Percentiles rank a stretch among this genome's conserved stretches.
These are phyloP conservation scores for Miamiensis avidus DNA, from an alignment of 169 alveolate species.

Conservation along the genomic window DNA sequence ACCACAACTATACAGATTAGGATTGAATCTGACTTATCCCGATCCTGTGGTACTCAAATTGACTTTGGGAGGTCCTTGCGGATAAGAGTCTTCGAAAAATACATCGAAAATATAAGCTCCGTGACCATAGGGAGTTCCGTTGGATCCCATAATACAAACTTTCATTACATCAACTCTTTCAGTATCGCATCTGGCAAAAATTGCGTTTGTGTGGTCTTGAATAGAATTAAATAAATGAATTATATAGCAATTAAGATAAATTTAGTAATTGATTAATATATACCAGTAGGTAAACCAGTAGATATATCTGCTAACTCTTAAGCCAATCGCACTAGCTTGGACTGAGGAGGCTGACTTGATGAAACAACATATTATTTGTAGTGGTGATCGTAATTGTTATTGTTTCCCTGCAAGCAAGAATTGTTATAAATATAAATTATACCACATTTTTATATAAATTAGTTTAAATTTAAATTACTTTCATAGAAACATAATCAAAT, in stretches of 20 bases:
- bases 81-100: slow-evolving; percentile 82
- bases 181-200: slow-evolving; percentile 86
- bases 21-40: slow-evolving; percentile 87
- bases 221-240: neutral
- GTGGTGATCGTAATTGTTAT: slow-evolving; percentile 37
- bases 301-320: slow-evolving; percentile 86
- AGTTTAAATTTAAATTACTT: no score
- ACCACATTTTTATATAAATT: no score
- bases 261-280: no score
- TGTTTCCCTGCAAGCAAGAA: neutral
- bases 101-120: slow-evolving; percentile 90
- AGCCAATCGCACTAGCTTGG: slow-evolving; percentile 81
- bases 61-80: slow-evolving; percentile 87
- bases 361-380: slow-evolving; percentile 13
- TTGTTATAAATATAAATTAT: slow-evolving; percentile 11
- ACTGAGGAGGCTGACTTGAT: slow-evolving; percentile 54
- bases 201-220: slow-evolving; percentile 77
- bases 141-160: slow-evolving; percentile 86
- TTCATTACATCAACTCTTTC: slow-evolving; percentile 86
- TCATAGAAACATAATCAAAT: slow-evolving; percentile 75
- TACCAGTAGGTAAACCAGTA: slow-evolving; percentile 64
- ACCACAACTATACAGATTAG: slow-evolving; percentile 90
- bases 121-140: slow-evolving; percentile 91
- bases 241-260: slow-evolving; percentile 9
- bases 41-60: slow-evolving; percentile 86